Evolutionary conservation across 208 protist genomes (phyloP).

Genomic region (Herpetomonas tarakana): DNA sequence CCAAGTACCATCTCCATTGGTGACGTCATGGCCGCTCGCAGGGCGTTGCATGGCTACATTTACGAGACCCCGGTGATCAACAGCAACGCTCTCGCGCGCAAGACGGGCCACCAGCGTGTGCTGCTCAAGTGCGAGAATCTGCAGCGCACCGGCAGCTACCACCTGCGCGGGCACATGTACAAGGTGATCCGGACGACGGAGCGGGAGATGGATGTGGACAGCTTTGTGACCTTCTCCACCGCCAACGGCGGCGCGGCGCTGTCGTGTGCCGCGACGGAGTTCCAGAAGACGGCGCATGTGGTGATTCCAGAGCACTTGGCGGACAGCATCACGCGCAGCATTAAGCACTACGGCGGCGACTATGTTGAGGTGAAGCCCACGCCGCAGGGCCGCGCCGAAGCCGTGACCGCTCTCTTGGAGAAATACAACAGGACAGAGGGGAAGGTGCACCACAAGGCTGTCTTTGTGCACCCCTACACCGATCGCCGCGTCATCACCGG

Average conservation of each 20-base stretch:
- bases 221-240: slow-evolving; percentile 87
- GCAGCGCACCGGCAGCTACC: slow-evolving; percentile 75
- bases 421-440: slow-evolving; percentile 34
- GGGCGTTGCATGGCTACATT: slow-evolving; percentile 51
- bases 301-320: slow-evolving; percentile 83
- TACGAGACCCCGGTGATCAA: slow-evolving; percentile 68
- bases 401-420: slow-evolving; percentile 31
- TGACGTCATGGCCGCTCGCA: slow-evolving; percentile 67
- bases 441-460: slow-evolving; percentile 48
- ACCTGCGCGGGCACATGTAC: slow-evolving; percentile 68
- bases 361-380: slow-evolving; percentile 44
- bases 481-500: slow-evolving; percentile 91
- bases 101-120: slow-evolving; percentile 52
- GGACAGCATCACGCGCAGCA: slow-evolving; percentile 66
- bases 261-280: slow-evolving; percentile 72
- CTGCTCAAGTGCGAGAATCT: slow-evolving; percentile 78
- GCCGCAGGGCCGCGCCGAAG: slow-evolving; percentile 38
- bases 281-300: slow-evolving; percentile 80
- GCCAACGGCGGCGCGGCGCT: slow-evolving; percentile 93
- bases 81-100: slow-evolving; percentile 47
- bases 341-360: slow-evolving; percentile 57
- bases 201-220: slow-evolving; percentile 51
- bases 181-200: slow-evolving; percentile 70
- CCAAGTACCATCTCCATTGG: slow-evolving; percentile 24
- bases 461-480: slow-evolving; percentile 91